Percentiles rank a stretch among this genome's conserved stretches.
Evolutionary conservation across 352 stramenopile genomes (phyloP).

Genomic region (Globisporangium emineosum): DNA sequence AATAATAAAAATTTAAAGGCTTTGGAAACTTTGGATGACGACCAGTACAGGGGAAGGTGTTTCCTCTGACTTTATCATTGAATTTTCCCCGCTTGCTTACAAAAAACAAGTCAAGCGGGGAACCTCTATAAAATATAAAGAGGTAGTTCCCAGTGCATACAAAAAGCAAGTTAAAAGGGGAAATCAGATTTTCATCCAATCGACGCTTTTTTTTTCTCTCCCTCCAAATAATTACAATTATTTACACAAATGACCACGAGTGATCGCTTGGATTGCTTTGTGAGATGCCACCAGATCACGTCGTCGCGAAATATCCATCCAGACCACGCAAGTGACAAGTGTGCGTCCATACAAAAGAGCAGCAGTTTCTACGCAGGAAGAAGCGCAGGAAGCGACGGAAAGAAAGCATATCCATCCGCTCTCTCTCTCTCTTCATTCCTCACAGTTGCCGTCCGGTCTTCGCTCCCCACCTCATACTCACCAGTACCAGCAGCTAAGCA

Average conservation of each 20-base stretch:
- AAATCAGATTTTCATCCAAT: neutral
- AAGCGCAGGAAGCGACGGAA: neutral
- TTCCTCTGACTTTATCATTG: too few relatives aligned
- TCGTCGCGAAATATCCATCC: constrained; percentile 12
- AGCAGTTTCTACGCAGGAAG: neutral
- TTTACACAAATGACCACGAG: neutral
- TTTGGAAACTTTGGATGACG: too few relatives aligned
- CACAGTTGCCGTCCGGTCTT: neutral
- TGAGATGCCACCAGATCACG: neutral
- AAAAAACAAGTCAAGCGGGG: too few relatives aligned
- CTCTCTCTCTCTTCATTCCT: neutral
- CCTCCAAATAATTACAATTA: neutral
- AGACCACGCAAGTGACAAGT: constrained; percentile 9
- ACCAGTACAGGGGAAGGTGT: neutral
- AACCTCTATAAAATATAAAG: too few relatives aligned
- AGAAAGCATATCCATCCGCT: neutral
- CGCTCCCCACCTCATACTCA: neutral
- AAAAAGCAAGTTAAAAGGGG: too few relatives aligned
- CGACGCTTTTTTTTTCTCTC: too few relatives aligned
- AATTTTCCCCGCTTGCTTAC: neutral
- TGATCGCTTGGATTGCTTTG: neutral
- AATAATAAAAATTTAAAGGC: too few relatives aligned
- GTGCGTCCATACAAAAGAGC: neutral
- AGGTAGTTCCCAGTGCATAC: too few relatives aligned
- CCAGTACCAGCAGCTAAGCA: neutral